These are phyloP conservation scores for Euptelea pleiosperma DNA, from an alignment of 164 flowering plant genomes.

Conservation along the genomic window DNA sequence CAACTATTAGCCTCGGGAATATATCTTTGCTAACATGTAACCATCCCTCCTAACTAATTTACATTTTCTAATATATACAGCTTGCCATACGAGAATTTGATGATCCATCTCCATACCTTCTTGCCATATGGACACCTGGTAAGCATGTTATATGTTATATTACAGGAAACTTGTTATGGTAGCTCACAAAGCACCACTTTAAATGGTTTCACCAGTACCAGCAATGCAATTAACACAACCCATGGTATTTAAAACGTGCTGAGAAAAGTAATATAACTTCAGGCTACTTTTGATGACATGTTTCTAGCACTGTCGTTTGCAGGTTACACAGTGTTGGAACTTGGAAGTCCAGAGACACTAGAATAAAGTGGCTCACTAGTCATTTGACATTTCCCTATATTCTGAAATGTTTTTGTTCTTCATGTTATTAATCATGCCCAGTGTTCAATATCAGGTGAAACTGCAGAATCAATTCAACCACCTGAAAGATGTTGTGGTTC, in stretches of 20 bases:
- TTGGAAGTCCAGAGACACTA: background rate
- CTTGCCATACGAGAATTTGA: slow-evolving; percentile 75
- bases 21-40: background rate
- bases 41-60: slow-evolving; percentile 2
- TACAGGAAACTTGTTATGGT: background rate
- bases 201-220: background rate
- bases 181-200: background rate
- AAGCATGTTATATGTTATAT: slow-evolving; percentile 11
- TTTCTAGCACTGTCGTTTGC: no score
- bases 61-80: slow-evolving; percentile 32
- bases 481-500: slow-evolving; percentile 52
- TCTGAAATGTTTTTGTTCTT: background rate
- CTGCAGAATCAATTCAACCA: slow-evolving; percentile 69
- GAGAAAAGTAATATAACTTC: background rate
- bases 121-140: slow-evolving; percentile 99
- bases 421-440: background rate
- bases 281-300: no score
- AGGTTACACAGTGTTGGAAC: background rate
- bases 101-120: slow-evolving; percentile 85
- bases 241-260: background rate
- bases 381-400: background rate
- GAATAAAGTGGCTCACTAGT: background rate
- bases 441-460: slow-evolving; percentile 63
- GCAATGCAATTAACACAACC: background rate
- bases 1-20: background rate